These are phyloP conservation scores for Sordaria brevicollis DNA, from an alignment of 495 filamentous ascomycete genomes.

Conservation along the genomic window DNA sequence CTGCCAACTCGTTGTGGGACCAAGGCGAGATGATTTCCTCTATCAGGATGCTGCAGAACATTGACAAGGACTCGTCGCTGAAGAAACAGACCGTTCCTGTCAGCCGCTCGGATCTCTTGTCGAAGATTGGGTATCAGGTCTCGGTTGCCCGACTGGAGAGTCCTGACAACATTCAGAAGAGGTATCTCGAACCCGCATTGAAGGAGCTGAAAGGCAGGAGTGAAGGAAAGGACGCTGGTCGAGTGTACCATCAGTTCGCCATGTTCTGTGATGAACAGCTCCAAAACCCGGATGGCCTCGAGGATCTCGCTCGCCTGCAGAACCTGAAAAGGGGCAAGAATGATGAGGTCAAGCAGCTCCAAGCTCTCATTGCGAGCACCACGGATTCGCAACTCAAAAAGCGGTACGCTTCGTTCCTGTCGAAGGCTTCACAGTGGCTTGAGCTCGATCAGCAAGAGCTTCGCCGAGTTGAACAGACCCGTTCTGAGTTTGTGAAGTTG, in stretches of 20 bases:
- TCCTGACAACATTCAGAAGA: constrained; percentile 76
- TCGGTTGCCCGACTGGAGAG: constrained; percentile 91
- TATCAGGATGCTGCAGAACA: constrained; percentile 72
- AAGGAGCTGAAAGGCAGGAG: constrained; percentile 62
- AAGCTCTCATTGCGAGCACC: constrained; percentile 34
- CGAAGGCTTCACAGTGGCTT: constrained; percentile 78
- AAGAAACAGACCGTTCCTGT: constrained; percentile 64
- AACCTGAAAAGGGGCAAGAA: constrained; percentile 73
- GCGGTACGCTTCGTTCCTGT: constrained; percentile 28
- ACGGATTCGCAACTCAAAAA: constrained; percentile 28
- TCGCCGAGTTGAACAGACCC: constrained; percentile 58
- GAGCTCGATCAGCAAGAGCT: constrained; percentile 81
- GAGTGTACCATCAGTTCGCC: constrained; percentile 90
- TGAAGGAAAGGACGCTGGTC: constrained; percentile 64
- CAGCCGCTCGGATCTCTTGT: constrained; percentile 69
- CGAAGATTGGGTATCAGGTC: constrained; percentile 77
- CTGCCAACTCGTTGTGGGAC: constrained; percentile 87
- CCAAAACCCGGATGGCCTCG: constrained; percentile 68
- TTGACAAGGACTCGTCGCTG: constrained; percentile 50
- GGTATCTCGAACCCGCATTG: constrained; percentile 73
- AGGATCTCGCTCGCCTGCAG: constrained; percentile 74
- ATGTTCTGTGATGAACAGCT: constrained; percentile 90
- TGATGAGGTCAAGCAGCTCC: constrained; percentile 61
- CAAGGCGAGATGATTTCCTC: constrained; percentile 87
- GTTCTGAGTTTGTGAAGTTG: constrained; percentile 70